phyloP scores from a whole-genome alignment of 305 asterid genomes.

The Nicotiana rustica region DNA sequence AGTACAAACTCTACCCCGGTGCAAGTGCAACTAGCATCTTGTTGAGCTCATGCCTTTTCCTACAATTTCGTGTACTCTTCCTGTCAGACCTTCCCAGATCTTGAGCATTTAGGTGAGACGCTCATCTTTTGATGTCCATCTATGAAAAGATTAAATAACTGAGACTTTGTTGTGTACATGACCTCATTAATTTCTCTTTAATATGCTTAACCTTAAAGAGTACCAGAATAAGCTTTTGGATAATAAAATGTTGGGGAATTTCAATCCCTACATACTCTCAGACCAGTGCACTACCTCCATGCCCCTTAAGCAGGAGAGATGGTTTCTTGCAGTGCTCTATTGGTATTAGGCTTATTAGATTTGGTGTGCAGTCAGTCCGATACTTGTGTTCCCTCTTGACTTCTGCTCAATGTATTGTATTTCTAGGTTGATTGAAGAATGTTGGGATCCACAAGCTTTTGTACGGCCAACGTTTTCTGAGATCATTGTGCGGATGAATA shows the following conservation, averaged over 20 bases:
- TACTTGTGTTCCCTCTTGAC: constrained; percentile 28
- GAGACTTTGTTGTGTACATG: constrained; percentile 17
- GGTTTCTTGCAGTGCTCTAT: not conserved
- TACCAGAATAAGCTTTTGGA: not conserved
- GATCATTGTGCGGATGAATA: constrained; percentile 77
- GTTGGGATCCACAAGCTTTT: constrained; percentile 76
- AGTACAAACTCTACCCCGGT: constrained; percentile 15
- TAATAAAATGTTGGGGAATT: not conserved
- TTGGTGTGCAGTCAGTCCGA: not conserved
- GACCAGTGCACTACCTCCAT: not conserved
- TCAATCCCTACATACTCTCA: not conserved
- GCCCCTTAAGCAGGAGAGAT: constrained; percentile 4
- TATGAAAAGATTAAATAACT: not conserved
- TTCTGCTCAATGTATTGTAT: constrained; percentile 9
- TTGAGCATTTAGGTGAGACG: not conserved
- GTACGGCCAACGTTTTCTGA: constrained; percentile 78
- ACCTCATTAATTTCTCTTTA: not conserved
- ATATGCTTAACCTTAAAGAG: not conserved
- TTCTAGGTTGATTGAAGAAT: constrained; percentile 88
- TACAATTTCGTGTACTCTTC: constrained; percentile 9
- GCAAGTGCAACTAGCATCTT: not conserved
- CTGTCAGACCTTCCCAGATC: not conserved
- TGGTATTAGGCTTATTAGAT: not conserved
- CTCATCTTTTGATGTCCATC: constrained; percentile 1
- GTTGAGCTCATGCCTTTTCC: not conserved